Percentiles rank a stretch among this genome's conserved stretches.
Evolutionary conservation across 2,329 filamentous ascomycete species (phyloP).

Genomic region (Venturiaceae sp.): DNA sequence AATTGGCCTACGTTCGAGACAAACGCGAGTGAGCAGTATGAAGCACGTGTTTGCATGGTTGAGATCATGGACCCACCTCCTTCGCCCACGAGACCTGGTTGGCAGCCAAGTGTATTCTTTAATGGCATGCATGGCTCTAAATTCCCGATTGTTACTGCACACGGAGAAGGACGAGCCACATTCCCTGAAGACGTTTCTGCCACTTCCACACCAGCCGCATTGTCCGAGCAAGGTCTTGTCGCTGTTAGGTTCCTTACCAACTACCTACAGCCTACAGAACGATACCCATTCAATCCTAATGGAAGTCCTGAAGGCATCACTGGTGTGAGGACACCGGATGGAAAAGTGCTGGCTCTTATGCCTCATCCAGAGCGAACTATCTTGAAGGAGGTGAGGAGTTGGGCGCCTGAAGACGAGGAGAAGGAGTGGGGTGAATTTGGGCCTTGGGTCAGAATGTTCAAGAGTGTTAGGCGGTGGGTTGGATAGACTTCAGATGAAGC

Average conservation of each 20-base stretch:
- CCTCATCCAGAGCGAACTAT: slow-evolving; percentile 89
- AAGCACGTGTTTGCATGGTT: slow-evolving; percentile 80
- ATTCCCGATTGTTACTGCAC: slow-evolving; percentile 78
- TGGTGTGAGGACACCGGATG: slow-evolving; percentile 66
- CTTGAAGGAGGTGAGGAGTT: slow-evolving; percentile 68
- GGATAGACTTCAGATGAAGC: slow-evolving; percentile 36
- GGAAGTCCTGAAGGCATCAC: slow-evolving; percentile 75
- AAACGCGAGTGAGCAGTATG: slow-evolving; percentile 82
- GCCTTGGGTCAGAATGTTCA: slow-evolving; percentile 80
- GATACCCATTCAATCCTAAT: slow-evolving; percentile 85
- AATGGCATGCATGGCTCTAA: slow-evolving; percentile 76
- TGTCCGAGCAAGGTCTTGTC: slow-evolving; percentile 60
- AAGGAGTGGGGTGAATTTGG: slow-evolving; percentile 71
- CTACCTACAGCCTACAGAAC: slow-evolving; percentile 60
- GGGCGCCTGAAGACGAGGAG: slow-evolving; percentile 51
- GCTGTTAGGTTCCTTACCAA: slow-evolving; percentile 84
- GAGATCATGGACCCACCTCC: slow-evolving; percentile 54
- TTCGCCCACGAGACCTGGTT: slow-evolving; percentile 25
- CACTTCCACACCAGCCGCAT: slow-evolving; percentile 30
- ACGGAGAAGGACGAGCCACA: slow-evolving; percentile 77
- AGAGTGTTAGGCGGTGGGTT: slow-evolving; percentile 81
- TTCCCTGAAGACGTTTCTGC: slow-evolving; percentile 30
- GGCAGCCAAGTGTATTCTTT: slow-evolving; percentile 67
- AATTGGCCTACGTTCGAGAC: slow-evolving; percentile 80
- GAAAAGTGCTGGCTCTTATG: slow-evolving; percentile 81